Percentiles rank a stretch among this genome's conserved stretches.
Evolutionary conservation across 2,329 filamentous ascomycete genomes (phyloP).

Genomic region (Purpureocillium lavendulum): DNA sequence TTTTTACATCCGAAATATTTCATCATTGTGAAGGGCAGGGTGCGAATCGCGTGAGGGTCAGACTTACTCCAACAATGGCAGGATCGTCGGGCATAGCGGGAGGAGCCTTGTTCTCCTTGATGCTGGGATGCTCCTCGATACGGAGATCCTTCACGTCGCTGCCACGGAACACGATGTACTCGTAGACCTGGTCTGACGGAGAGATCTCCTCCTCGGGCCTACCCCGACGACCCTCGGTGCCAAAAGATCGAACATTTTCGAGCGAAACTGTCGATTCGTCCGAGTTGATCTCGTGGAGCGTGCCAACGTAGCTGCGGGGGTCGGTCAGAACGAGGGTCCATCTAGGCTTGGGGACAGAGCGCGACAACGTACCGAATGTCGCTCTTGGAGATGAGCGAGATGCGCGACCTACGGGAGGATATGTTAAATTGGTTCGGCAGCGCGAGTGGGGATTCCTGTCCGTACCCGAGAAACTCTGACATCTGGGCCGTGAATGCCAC

Average conservation of each 20-base stretch:
- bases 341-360: conserved; percentile 4
- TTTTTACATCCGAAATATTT: conserved; percentile 98
- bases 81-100: conserved; percentile 86
- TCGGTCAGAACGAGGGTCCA: conserved; percentile 21
- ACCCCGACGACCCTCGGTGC: conserved; percentile 81
- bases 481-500: conserved; percentile 33
- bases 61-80: conserved; percentile 92
- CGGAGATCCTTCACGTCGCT: conserved; percentile 97
- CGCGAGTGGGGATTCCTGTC: conserved; percentile 1
- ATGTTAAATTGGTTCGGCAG: not conserved
- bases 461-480: conserved; percentile 55
- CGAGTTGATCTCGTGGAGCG: conserved; percentile 95
- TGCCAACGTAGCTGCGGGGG: conserved; percentile 77
- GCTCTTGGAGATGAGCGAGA: conserved; percentile 94
- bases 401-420: conserved; percentile 56
- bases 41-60: conserved; percentile 2
- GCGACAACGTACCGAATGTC: conserved; percentile 72
- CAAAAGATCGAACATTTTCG: conserved; percentile 90
- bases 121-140: conserved; percentile 74
- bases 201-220: conserved; percentile 75
- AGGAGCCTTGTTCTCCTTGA: conserved; percentile 65
- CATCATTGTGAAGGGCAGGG: conserved; percentile 57
- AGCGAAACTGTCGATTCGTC: conserved; percentile 94
- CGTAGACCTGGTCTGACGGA: conserved; percentile 82
- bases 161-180: conserved; percentile 97